Evolutionary conservation across 2,329 filamentous ascomycete genomes (phyloP), one percentile per base, ranked within the genome.

Genomic region (Sarocladiaceae sp.): DNA sequence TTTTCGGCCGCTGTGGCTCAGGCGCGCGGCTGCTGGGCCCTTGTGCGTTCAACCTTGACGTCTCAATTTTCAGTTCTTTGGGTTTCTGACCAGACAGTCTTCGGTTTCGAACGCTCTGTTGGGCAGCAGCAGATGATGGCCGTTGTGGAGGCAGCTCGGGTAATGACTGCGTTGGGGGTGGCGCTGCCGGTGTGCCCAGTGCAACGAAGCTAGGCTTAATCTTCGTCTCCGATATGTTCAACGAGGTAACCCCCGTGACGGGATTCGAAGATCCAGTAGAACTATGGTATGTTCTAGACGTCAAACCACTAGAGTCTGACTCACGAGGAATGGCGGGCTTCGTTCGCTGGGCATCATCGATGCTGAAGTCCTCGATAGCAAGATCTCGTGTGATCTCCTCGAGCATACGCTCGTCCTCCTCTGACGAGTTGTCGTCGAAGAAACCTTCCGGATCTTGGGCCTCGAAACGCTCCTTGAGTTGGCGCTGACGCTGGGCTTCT

Each of bases 51-150:
- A 67, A 59, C 22, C 65, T 68, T 1, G 62, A 58, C 0, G 91
- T 97, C 67, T 97, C 90, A 52, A 97, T 97, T 70, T 91, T 96
- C 49, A 97, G 74, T 62, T 92, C 88, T 65, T 88, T 92, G 13
- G 81, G 73, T 60, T 89, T 90, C 60, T 90, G 86, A 7, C 87
- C 88, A 3, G 92, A 96, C 28, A 96, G 72, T 56, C 92, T 82
- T 55, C 92, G 81, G 59, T 80, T 89, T 51, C 89, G 81, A 50
- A 95, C 88, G 36, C 83, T 77, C 39, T 48, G 28, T 15, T 46
- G 42, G 59, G 70, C 70, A 0, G 66, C 63, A 2, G 74, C 65
- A 2, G 67, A 63, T 3, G 60, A 51, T 3, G 62, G 56, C 15
- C 63, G 60, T 26, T 60, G 62, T 29, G 64, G 58, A 1, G 76